Percentiles rank a stretch among this genome's conserved stretches.
Conservation (phyloP, 805 yeast genomes). For the Myxozyma monticola region DNA sequence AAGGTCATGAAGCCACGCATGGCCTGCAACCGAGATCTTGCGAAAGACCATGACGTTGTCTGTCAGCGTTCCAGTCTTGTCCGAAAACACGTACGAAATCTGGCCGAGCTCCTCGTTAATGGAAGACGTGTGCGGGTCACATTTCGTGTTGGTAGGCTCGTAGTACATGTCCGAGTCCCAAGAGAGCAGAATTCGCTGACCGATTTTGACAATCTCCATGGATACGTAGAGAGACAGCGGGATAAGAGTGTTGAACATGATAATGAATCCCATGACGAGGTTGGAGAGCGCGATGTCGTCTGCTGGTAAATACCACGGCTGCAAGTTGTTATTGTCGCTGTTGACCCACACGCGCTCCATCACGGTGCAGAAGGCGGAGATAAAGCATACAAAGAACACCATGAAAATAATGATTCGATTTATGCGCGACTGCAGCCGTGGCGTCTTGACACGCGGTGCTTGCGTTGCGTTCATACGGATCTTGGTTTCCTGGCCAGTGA, state of each 20-base stretch:
- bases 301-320: conserved; percentile 70
- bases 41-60: conserved; percentile 93
- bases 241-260: conserved; percentile 95
- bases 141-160: conserved; percentile 77
- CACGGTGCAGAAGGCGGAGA: conserved; percentile 79
- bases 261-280: conserved; percentile 90
- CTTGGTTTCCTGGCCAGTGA: conserved; percentile 94
- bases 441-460: conserved; percentile 89
- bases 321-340: conserved; percentile 39
- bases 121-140: conserved; percentile 93
- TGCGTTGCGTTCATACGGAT: conserved; percentile 92
- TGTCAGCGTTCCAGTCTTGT: conserved; percentile 95
- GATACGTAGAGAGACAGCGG: conserved; percentile 94
- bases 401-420: conserved; percentile 82
- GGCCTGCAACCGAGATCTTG: conserved; percentile 82
- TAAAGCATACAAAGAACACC: conserved; percentile 74
- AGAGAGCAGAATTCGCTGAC: conserved; percentile 78
- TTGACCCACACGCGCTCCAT: conserved; percentile 61
- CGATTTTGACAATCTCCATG: conserved; percentile 89
- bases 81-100: conserved; percentile 90
- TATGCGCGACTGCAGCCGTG: conserved; percentile 80
- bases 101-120: conserved; percentile 96
- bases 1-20: conserved; percentile 82
- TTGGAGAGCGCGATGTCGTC: conserved; percentile 83
- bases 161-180: conserved; percentile 96